Conservation (phyloP, 768 basidiomycete species). For the Russula sp. region DNA sequence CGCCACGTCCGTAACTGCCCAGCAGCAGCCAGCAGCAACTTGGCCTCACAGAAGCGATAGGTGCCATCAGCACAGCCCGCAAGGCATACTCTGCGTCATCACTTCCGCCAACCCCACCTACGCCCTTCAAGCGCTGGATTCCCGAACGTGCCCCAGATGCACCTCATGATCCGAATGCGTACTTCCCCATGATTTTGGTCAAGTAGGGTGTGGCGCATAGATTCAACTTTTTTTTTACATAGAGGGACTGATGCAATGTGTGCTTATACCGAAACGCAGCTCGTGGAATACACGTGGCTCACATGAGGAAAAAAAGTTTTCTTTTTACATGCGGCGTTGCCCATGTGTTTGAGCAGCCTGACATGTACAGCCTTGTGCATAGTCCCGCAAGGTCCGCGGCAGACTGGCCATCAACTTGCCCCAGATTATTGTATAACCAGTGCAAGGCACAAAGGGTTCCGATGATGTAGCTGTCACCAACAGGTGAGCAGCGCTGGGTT, state of each 20-base stretch:
- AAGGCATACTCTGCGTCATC: constrained; percentile 60
- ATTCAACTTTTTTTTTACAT: background rate
- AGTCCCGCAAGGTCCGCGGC: constrained; percentile 25
- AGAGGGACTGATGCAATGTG: background rate
- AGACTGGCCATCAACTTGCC: background rate
- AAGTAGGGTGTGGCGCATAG: constrained; percentile 34
- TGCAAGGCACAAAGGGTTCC: constrained; percentile 9
- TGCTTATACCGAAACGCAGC: constrained; percentile 2
- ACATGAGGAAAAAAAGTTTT: background rate
- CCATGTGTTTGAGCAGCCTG: background rate
- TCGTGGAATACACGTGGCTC: constrained; percentile 5
- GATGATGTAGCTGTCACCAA: background rate
- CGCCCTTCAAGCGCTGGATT: constrained; percentile 66
- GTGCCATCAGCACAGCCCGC: constrained; percentile 53
- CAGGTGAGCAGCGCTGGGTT: constrained; percentile 18
- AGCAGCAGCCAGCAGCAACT: constrained; percentile 37
- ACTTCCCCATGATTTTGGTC: constrained; percentile 75
- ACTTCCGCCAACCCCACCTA: constrained; percentile 74
- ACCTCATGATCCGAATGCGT: constrained; percentile 78
- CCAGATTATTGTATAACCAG: background rate
- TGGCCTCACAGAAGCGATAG: constrained; percentile 73
- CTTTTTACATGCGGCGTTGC: background rate
- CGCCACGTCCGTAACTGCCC: constrained; percentile 45
- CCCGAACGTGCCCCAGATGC: constrained; percentile 69
- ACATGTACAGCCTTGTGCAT: background rate